A percentile compares a stretch with the other conserved stretches of the same genome.
Evolutionary conservation across 768 basidiomycete species (phyloP).

Genomic region (Macrolepiota fuliginosa): DNA sequence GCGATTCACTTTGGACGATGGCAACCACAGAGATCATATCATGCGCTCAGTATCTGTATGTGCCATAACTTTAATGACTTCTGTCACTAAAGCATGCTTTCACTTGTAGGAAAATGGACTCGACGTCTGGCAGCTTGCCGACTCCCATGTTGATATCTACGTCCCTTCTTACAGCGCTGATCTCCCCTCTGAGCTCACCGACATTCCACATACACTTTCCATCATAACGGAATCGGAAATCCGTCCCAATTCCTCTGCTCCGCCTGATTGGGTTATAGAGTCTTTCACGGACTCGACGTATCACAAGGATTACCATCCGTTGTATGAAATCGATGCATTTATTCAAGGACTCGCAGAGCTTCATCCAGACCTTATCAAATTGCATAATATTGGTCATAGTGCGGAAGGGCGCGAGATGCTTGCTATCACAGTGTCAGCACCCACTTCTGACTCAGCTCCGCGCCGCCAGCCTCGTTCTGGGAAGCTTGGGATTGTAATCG

Average conservation of each 20-base stretch:
- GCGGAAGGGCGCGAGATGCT: conserved; percentile 59
- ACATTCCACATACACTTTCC: conserved; percentile 22
- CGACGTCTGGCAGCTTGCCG: conserved; percentile 51
- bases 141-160: conserved; percentile 50
- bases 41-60: conserved; percentile 11
- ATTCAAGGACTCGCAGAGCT: conserved; percentile 42
- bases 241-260: not conserved
- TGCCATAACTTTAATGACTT: not conserved
- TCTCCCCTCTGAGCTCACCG: conserved; percentile 21
- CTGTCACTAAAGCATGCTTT: not conserved
- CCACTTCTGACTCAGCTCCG: conserved; percentile 8
- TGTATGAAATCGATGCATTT: conserved; percentile 52
- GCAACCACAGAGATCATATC: not conserved
- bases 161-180: conserved; percentile 24
- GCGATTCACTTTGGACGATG: conserved; percentile 9
- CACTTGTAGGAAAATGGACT: conserved; percentile 37
- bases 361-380: conserved; percentile 43
- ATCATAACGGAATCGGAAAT: conserved; percentile 11
- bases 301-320: conserved; percentile 51
- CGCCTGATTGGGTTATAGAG: conserved; percentile 30
- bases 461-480: conserved; percentile 3
- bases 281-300: conserved; percentile 36
- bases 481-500: conserved; percentile 62
- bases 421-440: conserved; percentile 46
- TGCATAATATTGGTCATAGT: conserved; percentile 54